Evolutionary conservation across 2,329 filamentous ascomycete genomes (phyloP).

Genomic region (Ilyonectria mors-panacis): DNA sequence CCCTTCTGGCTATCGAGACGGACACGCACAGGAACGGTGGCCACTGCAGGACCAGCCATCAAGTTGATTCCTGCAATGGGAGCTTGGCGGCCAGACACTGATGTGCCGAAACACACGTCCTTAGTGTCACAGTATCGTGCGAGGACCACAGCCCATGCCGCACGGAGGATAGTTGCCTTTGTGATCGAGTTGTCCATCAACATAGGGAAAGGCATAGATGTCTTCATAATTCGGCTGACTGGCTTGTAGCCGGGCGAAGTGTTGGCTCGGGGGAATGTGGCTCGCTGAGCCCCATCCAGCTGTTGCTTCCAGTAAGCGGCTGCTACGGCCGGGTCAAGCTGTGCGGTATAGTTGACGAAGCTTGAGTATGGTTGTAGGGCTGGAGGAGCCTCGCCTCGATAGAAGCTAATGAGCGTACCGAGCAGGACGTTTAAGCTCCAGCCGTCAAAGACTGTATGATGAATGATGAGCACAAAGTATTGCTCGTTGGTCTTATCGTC

Average conservation of each 20-base stretch:
- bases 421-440: slow-evolving; percentile 14
- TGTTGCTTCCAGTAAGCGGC: background rate
- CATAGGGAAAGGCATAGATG: slow-evolving; percentile 59
- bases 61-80: slow-evolving; percentile 39
- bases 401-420: background rate
- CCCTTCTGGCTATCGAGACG: slow-evolving; percentile 47
- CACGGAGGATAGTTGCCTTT: slow-evolving; percentile 40
- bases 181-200: slow-evolving; percentile 19
- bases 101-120: slow-evolving; percentile 61
- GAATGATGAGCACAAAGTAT: slow-evolving; percentile 4
- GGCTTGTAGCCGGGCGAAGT: slow-evolving; percentile 10
- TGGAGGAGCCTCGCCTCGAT: background rate
- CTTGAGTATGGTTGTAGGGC: background rate
- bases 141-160: slow-evolving; percentile 67
- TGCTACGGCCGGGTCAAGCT: background rate
- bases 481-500: slow-evolving; percentile 36
- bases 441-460: slow-evolving; percentile 12
- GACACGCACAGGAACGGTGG: slow-evolving; percentile 59
- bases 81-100: slow-evolving; percentile 56
- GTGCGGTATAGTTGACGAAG: slow-evolving; percentile 9
- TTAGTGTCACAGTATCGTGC: slow-evolving; percentile 61
- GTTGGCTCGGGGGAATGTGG: slow-evolving; percentile 42
- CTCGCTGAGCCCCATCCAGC: slow-evolving; percentile 9
- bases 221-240: slow-evolving; percentile 57
- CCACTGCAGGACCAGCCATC: slow-evolving; percentile 52